Conservation (phyloP, 1,284 basidiomycete genomes). For the Ceratobasidium sp. region DNA sequence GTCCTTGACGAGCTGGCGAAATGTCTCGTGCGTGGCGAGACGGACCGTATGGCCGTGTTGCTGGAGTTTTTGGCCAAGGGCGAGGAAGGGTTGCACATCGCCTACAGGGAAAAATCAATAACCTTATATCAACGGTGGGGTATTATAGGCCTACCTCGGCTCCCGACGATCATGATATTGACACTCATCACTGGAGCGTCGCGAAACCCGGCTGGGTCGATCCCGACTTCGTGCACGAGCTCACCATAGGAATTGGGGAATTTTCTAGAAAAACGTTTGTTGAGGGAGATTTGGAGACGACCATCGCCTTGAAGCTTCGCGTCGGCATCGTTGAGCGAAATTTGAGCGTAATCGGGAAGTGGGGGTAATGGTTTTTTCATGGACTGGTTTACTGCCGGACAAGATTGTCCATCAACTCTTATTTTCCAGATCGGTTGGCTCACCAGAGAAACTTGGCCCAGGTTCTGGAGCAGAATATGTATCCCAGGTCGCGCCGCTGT, state of each 20-base stretch:
- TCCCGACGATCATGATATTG: constrained; percentile 72
- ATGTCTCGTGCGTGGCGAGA: constrained; percentile 73
- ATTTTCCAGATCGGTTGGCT: too few species aligned
- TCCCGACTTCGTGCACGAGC: constrained; percentile 4
- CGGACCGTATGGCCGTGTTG: constrained; percentile 69
- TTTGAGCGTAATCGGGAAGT: not conserved
- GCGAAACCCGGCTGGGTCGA: not conserved
- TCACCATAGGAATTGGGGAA: not conserved
- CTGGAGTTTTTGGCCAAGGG: constrained; percentile 66
- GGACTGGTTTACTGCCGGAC: too few species aligned
- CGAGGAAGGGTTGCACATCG: constrained; percentile 76
- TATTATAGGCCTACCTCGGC: constrained; percentile 60
- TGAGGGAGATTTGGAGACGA: not conserved
- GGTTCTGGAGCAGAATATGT: too few species aligned
- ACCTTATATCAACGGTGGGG: not conserved
- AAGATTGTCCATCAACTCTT: too few species aligned
- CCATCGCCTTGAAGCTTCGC: constrained; percentile 9
- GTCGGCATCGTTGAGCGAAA: not conserved
- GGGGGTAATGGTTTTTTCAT: too few species aligned
- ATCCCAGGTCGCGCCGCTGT: too few species aligned
- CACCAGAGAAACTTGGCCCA: too few species aligned
- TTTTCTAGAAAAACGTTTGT: not conserved
- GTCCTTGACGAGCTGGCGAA: constrained; percentile 65
- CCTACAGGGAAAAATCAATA: constrained; percentile 55
- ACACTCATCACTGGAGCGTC: constrained; percentile 63